Percentiles rank a stretch among this genome's conserved stretches.
Evolutionary conservation across 2,329 filamentous ascomycete genomes (phyloP).

Genomic region (Didymosphaeria variabile): DNA sequence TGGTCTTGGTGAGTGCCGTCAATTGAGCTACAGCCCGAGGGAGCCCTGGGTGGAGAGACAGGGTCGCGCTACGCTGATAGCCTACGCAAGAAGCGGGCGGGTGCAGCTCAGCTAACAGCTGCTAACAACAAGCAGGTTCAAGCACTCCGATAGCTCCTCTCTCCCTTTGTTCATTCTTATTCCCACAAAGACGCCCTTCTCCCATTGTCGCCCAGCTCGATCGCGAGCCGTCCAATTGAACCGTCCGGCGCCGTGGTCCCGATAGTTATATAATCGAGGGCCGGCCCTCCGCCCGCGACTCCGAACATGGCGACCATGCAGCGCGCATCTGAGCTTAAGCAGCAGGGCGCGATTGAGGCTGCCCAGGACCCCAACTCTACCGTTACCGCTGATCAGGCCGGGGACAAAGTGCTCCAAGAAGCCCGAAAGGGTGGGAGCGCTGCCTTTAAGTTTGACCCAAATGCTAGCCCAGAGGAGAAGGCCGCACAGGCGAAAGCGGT

Average conservation of each 20-base stretch:
- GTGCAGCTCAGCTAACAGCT: slow-evolving; percentile 2
- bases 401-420: slow-evolving; percentile 78
- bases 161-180: neutral
- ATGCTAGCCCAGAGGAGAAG: slow-evolving; percentile 86
- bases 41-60: neutral
- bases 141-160: neutral
- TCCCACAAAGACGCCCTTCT: neutral
- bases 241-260: neutral
- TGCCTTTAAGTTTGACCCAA: slow-evolving; percentile 86
- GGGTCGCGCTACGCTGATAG: slow-evolving; percentile 3
- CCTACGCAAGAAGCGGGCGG: neutral
- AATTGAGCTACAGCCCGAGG: slow-evolving; percentile 4
- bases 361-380: slow-evolving; percentile 74
- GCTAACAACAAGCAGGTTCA: slow-evolving; percentile 6
- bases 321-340: slow-evolving; percentile 73
- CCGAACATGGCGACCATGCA: slow-evolving; percentile 39
- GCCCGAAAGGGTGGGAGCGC: slow-evolving; percentile 79
- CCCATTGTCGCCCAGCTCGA: slow-evolving; percentile 6
- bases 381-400: slow-evolving; percentile 74
- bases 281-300: slow-evolving; percentile 1
- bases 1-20: slow-evolving; percentile 6
- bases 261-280: slow-evolving; percentile 1
- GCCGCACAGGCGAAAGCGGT: slow-evolving; percentile 80
- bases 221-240: slow-evolving; percentile 16
- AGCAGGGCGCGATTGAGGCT: slow-evolving; percentile 80